Evolutionary conservation across 2,329 filamentous ascomycete species (phyloP).

Genomic region (Metarhizium guizhouense): DNA sequence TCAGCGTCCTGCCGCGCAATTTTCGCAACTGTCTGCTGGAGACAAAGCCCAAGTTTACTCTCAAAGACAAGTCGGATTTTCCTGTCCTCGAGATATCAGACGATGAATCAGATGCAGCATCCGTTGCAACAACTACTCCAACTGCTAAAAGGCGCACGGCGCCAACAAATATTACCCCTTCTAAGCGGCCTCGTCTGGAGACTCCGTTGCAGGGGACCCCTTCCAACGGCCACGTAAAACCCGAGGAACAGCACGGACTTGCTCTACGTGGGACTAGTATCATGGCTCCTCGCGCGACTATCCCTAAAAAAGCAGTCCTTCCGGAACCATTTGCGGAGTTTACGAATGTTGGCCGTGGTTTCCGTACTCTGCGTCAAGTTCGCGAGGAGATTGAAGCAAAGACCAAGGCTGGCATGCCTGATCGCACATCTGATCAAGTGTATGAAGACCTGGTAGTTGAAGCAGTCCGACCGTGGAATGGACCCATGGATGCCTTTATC

Average conservation of each 20-base stretch:
- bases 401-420: conserved; percentile 48
- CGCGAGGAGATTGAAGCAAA: conserved; percentile 44
- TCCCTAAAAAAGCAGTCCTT: conserved; percentile 10
- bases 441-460: conserved; percentile 48
- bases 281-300: conserved; percentile 7
- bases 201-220: conserved; percentile 7
- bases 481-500: conserved; percentile 41
- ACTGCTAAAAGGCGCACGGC: conserved; percentile 21
- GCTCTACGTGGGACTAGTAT: not conserved
- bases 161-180: conserved; percentile 20
- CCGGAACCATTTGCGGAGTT: conserved; percentile 31
- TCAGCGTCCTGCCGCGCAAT: conserved; percentile 37
- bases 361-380: conserved; percentile 41
- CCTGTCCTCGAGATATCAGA: conserved; percentile 29
- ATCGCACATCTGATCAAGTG: conserved; percentile 49
- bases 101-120: conserved; percentile 28
- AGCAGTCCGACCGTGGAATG: conserved; percentile 50
- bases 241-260: conserved; percentile 24
- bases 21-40: conserved; percentile 40
- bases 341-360: conserved; percentile 27
- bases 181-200: conserved; percentile 22
- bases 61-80: conserved; percentile 28
- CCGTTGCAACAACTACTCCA: conserved; percentile 15
- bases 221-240: conserved; percentile 23
- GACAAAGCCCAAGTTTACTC: conserved; percentile 37